Evolutionary conservation across 1,284 basidiomycete species (phyloP).

Genomic region (Ceratobasidium papillatum): DNA sequence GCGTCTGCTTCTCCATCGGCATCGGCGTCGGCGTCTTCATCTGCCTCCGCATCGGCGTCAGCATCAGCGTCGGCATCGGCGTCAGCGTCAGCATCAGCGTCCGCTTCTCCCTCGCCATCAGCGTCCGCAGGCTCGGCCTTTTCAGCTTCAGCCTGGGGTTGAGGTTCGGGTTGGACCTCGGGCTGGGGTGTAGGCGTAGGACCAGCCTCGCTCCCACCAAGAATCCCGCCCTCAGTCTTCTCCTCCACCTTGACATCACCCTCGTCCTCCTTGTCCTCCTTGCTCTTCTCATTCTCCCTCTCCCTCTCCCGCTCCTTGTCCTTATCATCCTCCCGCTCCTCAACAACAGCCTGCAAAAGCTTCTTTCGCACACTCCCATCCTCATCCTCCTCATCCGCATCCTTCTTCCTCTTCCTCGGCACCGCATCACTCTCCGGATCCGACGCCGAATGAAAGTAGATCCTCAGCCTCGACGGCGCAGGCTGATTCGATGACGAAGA

Average conservation of each 20-base stretch:
- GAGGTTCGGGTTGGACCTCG: background rate
- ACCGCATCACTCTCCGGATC: slow-evolving; percentile 52
- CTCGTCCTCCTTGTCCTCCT: slow-evolving; percentile 8
- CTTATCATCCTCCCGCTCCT: slow-evolving; percentile 36
- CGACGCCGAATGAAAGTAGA: slow-evolving; percentile 29
- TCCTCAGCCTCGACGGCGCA: slow-evolving; percentile 52
- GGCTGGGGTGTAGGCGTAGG: background rate
- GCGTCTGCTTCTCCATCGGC: background rate
- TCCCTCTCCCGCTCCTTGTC: slow-evolving; percentile 42
- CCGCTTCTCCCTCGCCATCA: background rate
- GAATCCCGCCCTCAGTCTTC: background rate
- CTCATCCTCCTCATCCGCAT: slow-evolving; percentile 40
- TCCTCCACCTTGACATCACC: background rate
- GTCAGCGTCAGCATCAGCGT: background rate
- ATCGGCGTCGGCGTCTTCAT: background rate
- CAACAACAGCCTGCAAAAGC: slow-evolving; percentile 24
- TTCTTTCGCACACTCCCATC: too few species aligned
- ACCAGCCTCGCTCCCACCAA: background rate
- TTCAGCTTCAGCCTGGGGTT: background rate
- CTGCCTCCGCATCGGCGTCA: slow-evolving; percentile 9
- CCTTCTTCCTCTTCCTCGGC: slow-evolving; percentile 39
- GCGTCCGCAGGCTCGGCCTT: background rate
- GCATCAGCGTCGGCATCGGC: background rate
- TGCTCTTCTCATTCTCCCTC: slow-evolving; percentile 18
- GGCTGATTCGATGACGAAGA: slow-evolving; percentile 6